Evolutionary conservation across 2,329 filamentous ascomycete species (phyloP).

Genomic region (Fusarium austroafricanum): DNA sequence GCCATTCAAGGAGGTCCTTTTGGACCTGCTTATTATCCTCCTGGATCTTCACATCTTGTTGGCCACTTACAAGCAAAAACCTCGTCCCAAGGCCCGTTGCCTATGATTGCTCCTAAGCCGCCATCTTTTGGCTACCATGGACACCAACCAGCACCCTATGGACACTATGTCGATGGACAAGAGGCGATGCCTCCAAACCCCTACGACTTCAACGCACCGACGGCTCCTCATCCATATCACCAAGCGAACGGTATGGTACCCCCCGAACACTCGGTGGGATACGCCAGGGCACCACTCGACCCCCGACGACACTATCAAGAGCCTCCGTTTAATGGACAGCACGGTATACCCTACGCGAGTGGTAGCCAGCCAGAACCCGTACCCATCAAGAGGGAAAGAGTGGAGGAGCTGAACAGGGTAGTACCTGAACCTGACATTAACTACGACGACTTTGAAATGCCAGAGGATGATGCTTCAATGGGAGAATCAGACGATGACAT

Average conservation of each 20-base stretch:
- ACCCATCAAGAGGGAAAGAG: conserved; percentile 16
- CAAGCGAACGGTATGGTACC: conserved; percentile 29
- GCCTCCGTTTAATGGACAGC: conserved; percentile 21
- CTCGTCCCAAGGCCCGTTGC: conserved; percentile 53
- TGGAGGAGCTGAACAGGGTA: conserved; percentile 13
- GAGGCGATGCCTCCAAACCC: conserved; percentile 14
- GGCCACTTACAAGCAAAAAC: conserved; percentile 52
- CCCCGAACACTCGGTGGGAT: conserved; percentile 19
- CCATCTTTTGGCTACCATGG: conserved; percentile 50
- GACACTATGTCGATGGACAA: conserved; percentile 35
- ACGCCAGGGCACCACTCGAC: conserved; percentile 30
- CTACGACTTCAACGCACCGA: conserved; percentile 40
- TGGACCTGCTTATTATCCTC: conserved; percentile 56
- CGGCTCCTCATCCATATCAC: conserved; percentile 25
- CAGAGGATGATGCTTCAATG: conserved; percentile 71
- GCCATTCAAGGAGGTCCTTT: conserved; percentile 60
- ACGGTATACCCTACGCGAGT: conserved; percentile 12
- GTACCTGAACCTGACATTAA: conserved; percentile 28
- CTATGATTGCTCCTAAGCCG: conserved; percentile 65
- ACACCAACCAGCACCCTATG: conserved; percentile 28
- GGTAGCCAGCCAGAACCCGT: conserved; percentile 13
- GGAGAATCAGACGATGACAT: conserved; percentile 70
- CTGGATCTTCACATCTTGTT: conserved; percentile 50
- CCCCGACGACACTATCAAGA: conserved; percentile 30
- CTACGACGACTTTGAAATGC: conserved; percentile 49